Percentiles rank a stretch among this genome's conserved stretches.
Evolutionary conservation across 2,329 filamentous ascomycete species (phyloP).

Genomic region (Diaporthe sp.): DNA sequence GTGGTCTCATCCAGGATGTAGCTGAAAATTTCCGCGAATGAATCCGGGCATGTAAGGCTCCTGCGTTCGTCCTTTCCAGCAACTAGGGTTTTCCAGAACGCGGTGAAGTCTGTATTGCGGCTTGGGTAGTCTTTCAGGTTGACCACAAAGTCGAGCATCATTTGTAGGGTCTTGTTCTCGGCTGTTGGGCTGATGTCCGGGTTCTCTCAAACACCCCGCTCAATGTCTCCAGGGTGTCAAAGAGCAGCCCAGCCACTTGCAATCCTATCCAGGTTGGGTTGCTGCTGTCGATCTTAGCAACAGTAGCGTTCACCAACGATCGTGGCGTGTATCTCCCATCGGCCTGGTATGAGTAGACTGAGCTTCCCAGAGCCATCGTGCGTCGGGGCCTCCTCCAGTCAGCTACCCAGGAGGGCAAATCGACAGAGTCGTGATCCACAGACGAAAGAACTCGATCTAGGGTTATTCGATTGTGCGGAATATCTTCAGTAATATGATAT

Average conservation of each 20-base stretch:
- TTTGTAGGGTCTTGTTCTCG: background rate
- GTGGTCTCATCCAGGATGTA: background rate
- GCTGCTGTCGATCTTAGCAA: background rate
- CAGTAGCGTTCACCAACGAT: too few species aligned
- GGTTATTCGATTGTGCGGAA: fast-evolving
- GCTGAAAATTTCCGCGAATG: background rate
- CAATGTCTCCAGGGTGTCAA: background rate
- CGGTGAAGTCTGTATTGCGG: background rate
- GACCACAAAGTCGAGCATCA: background rate
- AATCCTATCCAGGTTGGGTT: background rate
- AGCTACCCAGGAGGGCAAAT: background rate
- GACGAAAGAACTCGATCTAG: background rate
- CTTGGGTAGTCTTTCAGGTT: background rate
- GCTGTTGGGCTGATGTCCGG: background rate
- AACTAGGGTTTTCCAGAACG: background rate
- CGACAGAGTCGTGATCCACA: background rate
- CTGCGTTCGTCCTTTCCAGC: background rate
- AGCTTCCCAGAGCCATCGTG: background rate
- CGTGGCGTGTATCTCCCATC: background rate
- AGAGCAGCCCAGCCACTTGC: background rate
- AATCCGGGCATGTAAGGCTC: background rate
- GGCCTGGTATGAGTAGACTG: background rate
- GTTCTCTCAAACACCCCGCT: background rate
- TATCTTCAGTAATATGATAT: background rate
- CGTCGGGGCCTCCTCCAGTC: background rate